Evolutionary conservation across 768 basidiomycete species (phyloP).

Genomic region (Tylopilus vinaceipallidus): DNA sequence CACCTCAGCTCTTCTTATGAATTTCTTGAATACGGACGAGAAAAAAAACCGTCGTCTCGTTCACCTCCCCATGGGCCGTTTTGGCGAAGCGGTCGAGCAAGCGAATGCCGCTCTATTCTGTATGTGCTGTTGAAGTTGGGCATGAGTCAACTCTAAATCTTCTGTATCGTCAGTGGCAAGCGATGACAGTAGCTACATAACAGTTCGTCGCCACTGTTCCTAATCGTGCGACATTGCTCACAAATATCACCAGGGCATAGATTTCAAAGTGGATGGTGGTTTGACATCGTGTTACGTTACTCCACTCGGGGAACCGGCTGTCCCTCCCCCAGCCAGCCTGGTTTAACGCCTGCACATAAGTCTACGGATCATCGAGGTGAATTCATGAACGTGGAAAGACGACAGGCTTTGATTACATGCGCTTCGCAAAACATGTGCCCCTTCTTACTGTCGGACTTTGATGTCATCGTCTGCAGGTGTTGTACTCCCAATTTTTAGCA

Average conservation of each 20-base stretch:
- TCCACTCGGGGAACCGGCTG: slow-evolving; percentile 69
- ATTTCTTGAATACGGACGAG: slow-evolving; percentile 95
- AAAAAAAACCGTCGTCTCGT: slow-evolving; percentile 89
- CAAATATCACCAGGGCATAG: slow-evolving; percentile 58
- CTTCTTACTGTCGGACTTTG: background rate
- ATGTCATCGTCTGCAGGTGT: background rate
- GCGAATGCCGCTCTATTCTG: slow-evolving; percentile 92
- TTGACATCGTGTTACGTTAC: slow-evolving; percentile 92
- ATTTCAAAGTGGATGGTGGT: slow-evolving; percentile 96
- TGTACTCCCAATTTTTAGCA: background rate
- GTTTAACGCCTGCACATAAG: slow-evolving; percentile 23
- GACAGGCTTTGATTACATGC: background rate
- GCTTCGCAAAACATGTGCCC: background rate
- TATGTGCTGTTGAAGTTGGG: slow-evolving; percentile 43
- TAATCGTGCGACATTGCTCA: slow-evolving; percentile 2
- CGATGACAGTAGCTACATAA: slow-evolving; percentile 95
- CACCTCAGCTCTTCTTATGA: slow-evolving; percentile 87
- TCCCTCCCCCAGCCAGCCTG: slow-evolving; percentile 72
- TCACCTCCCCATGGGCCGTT: slow-evolving; percentile 94
- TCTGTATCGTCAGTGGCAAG: slow-evolving; percentile 62
- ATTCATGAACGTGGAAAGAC: background rate
- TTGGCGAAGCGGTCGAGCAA: slow-evolving; percentile 94
- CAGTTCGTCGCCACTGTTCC: slow-evolving; percentile 48
- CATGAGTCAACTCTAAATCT: slow-evolving; percentile 7
- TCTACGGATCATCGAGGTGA: background rate